phyloP scores from a whole-genome alignment of 805 yeast species.

The Pichia insulana region DNA sequence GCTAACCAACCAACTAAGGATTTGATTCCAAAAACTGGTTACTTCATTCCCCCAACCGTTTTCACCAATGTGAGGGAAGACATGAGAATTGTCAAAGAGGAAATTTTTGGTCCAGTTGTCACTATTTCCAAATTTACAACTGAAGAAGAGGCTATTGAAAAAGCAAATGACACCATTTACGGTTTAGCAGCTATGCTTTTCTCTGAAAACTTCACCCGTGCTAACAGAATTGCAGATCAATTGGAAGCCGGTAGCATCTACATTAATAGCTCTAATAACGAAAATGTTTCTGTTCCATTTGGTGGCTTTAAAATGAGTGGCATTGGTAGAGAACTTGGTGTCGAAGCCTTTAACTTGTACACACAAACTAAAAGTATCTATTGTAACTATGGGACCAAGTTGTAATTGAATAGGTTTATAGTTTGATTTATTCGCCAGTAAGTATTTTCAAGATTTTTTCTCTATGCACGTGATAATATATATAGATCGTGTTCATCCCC shows the following conservation, averaged over 20 bases:
- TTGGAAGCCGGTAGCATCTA: constrained; percentile 63
- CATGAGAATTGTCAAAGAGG: constrained; percentile 66
- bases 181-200: constrained; percentile 82
- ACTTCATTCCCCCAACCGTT: constrained; percentile 65
- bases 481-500: no score
- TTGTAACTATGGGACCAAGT: constrained; percentile 37
- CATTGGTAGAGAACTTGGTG: constrained; percentile 74
- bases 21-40: constrained; percentile 42
- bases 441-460: no score
- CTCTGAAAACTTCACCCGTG: constrained; percentile 56
- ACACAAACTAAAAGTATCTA: constrained; percentile 68
- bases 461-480: no score
- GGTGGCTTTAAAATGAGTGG: constrained; percentile 80
- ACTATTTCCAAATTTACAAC: constrained; percentile 54
- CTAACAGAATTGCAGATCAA: constrained; percentile 39
- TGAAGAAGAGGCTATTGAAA: constrained; percentile 57
- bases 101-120: constrained; percentile 85
- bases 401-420: constrained; percentile 9
- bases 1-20: constrained; percentile 34
- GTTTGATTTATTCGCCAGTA: no score
- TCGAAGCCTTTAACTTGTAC: constrained; percentile 60
- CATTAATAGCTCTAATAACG: constrained; percentile 61
- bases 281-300: constrained; percentile 60
- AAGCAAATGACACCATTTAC: constrained; percentile 66
- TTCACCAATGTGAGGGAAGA: constrained; percentile 60